Evolutionary conservation across 2,329 filamentous ascomycete species (phyloP), one percentile per base, ranked within the genome.

Genomic region (Exophiala bonariae): DNA sequence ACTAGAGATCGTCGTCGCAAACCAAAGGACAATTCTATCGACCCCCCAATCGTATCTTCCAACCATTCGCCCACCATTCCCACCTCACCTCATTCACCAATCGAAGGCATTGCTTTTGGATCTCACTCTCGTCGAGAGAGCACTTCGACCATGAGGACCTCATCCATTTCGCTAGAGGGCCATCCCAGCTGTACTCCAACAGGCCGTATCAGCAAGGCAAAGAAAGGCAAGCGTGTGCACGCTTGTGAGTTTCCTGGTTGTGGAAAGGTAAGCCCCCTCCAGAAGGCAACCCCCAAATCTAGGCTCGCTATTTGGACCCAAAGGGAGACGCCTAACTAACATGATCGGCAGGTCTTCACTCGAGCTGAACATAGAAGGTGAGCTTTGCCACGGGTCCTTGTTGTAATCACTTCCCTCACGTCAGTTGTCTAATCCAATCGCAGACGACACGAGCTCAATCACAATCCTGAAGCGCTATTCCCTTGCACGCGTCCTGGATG

Each of bases 201-300:
- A 16, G 76, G 73, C 28, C 69, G 73, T 41, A 68, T 76, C 55
- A 76, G 73, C 63, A 76, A 76, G 58, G 73, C 73, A 10, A 76
- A 75, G 63, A 76, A 76, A 59, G 73, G 73, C 22, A 76, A 76
- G 59, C 69, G 72, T 41, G 73, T 76, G 11, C 73, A 76, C 55
- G 66, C 66, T 7, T 76, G 73, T 56, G 66, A 73, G 47, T 72
- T 63, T 49, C 69, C 70, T 13, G 71, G 72, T 31, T 76, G 73
- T 56, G 65, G 64, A 50, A 76, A 76, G 66, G 72, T 74, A 52
- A 49, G 67, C 58, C 22, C 22, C 18, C 8, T 6, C 35, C 16
- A 19, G 33, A 18, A 26, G 33, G 23, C 6, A 41, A 42, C 33
- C 36, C 45, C 41, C 41, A 43, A 37, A 38, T 41, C 30, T 19